These are phyloP conservation scores for Lablab purpureus DNA, from an alignment of 306 rosid genomes.

Conservation along the genomic window DNA sequence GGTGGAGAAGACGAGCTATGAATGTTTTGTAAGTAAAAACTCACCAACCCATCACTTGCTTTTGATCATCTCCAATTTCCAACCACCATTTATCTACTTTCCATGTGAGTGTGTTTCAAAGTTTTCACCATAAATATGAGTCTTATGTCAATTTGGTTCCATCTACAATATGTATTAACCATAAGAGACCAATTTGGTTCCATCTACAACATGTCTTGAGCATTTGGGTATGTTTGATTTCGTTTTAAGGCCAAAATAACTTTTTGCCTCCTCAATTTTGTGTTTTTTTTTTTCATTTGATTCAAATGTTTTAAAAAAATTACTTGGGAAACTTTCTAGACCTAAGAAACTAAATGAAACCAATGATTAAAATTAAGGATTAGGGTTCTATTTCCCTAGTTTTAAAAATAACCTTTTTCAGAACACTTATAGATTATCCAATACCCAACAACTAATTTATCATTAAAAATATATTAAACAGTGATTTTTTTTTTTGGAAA, in stretches of 20 bases:
- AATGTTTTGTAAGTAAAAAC: slow-evolving; percentile 60
- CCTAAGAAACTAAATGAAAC: too few species aligned
- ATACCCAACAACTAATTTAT: neutral
- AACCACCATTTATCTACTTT: neutral
- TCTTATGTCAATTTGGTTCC: neutral
- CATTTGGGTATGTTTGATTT: neutral
- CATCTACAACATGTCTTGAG: neutral
- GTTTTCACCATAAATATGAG: neutral
- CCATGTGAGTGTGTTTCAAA: neutral
- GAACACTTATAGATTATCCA: neutral
- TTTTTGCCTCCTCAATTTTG: too few species aligned
- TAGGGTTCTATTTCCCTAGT: neutral
- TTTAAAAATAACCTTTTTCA: too few species aligned
- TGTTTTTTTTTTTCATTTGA: too few species aligned
- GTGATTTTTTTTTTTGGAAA: neutral
- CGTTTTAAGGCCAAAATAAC: too few species aligned
- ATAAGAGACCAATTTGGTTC: neutral
- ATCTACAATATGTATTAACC: neutral
- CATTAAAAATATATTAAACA: neutral
- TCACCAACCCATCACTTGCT: slow-evolving; percentile 7
- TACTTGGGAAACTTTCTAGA: too few species aligned
- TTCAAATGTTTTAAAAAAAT: too few species aligned
- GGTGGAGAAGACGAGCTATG: slow-evolving; percentile 84
- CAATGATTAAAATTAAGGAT: too few species aligned
- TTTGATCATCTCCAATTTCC: neutral